Evolutionary conservation across 257 asterid species (phyloP).

Genomic region (Prunella vulgaris): DNA sequence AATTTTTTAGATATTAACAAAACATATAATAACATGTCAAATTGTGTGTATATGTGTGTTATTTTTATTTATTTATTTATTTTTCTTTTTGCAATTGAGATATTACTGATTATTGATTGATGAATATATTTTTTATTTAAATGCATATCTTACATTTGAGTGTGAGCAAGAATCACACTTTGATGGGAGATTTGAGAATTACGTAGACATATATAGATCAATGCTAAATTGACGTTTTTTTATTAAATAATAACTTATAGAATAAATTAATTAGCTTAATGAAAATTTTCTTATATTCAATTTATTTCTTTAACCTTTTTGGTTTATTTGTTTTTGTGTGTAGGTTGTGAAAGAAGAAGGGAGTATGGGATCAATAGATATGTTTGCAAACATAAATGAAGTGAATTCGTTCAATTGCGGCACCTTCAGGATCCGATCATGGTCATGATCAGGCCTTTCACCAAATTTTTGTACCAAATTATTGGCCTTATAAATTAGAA

Average conservation of each 20-base stretch:
- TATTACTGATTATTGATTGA: too few species aligned
- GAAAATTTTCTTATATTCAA: not conserved
- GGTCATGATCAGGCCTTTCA: slow-evolving; percentile 43
- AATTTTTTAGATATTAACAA: too few species aligned
- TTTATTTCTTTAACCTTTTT: not conserved
- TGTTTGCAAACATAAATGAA: slow-evolving; percentile 64
- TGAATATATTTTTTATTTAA: too few species aligned
- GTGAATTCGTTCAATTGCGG: slow-evolving; percentile 78
- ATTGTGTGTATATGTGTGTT: too few species aligned
- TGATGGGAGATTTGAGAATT: too few species aligned
- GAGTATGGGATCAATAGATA: slow-evolving; percentile 43
- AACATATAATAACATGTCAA: too few species aligned
- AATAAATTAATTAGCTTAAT: not conserved
- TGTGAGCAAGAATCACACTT: too few species aligned
- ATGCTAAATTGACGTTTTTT: not conserved
- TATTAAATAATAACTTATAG: not conserved
- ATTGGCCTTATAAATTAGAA: not conserved
- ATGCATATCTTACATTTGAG: too few species aligned
- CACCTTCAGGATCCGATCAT: slow-evolving; percentile 56
- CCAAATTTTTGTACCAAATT: slow-evolving; percentile 14
- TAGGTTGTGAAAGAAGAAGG: slow-evolving; percentile 64
- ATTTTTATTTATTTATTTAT: too few species aligned
- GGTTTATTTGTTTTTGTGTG: not conserved
- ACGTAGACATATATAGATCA: too few species aligned
- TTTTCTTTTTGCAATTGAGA: too few species aligned